A percentile compares a stretch with the other conserved stretches of the same genome.
phyloP scores from a whole-genome alignment of 1,284 basidiomycete species.

The Coniferiporia weirii region DNA sequence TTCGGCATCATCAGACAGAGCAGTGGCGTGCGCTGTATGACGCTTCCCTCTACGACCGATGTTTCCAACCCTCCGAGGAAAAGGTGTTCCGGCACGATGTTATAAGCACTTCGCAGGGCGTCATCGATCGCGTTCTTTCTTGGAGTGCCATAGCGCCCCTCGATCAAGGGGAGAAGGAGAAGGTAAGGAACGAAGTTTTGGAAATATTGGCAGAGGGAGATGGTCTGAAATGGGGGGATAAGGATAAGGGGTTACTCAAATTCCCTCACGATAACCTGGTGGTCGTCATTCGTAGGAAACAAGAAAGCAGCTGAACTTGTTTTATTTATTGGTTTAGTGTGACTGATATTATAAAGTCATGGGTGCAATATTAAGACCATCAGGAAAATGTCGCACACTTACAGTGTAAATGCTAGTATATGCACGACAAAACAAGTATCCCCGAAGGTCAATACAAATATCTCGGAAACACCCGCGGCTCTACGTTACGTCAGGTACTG shows the following conservation, averaged over 20 bases:
- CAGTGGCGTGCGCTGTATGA: constrained; percentile 64
- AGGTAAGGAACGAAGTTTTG: constrained; percentile 42
- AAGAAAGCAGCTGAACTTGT: neutral
- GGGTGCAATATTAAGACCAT: too few species aligned
- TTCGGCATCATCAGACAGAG: constrained; percentile 67
- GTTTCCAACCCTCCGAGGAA: constrained; percentile 53
- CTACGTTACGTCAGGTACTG: too few species aligned
- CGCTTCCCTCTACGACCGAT: constrained; percentile 43
- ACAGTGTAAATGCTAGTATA: too few species aligned
- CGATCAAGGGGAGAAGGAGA: constrained; percentile 45
- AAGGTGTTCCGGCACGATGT: constrained; percentile 46
- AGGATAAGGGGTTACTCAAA: constrained; percentile 42
- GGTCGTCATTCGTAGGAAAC: constrained; percentile 1
- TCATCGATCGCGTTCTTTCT: constrained; percentile 56
- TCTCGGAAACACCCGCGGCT: too few species aligned
- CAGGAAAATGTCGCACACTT: too few species aligned
- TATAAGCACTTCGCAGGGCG: constrained; percentile 37
- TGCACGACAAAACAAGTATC: too few species aligned
- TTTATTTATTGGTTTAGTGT: neutral
- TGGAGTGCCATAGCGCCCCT: constrained; percentile 70
- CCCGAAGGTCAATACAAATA: too few species aligned
- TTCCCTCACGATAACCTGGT: constrained; percentile 47
- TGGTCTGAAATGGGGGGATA: constrained; percentile 41
- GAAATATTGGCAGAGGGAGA: constrained; percentile 44
- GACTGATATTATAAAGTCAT: too few species aligned